Base-by-base conservation (phyloP, 31 red algal species). In the Endocladia muricata region DNA sequence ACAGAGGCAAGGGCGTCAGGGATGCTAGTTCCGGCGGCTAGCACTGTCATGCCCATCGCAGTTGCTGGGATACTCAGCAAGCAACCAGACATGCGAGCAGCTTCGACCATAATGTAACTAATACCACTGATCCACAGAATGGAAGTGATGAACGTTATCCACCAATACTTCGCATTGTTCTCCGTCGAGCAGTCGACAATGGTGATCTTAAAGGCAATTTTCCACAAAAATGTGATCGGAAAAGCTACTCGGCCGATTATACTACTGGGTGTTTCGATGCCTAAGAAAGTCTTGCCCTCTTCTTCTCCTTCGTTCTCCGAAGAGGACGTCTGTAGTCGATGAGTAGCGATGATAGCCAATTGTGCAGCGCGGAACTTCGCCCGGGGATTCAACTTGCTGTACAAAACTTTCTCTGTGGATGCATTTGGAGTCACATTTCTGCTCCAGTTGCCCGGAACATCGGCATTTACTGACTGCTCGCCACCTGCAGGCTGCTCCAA, bases 71-170 rank as follows among this genome's bases (percentile, higher is more conserved):
- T 88, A 30, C 74, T 65, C 37, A 94, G 49, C 37, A 94, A 57
- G 31, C 83, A 88, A 62, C 91, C 91, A 48, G 65, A 66, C 1
- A 83, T 70, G 47, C 84, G 70, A 2, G 84, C 78, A 19, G 83
- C 82, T 51, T 82, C 79, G 30, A 94, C 91, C 82, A 94, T 86
- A 13, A 81, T 78, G 44, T 79, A 94, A 49, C 77, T 83, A n/a
- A 94, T 94, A 51, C 68, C 83, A 82, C 77, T 82, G 43, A 94
- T 88, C 83, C 83, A 88, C 49, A 78, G 31, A 40, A 94, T 88
- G 23, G 83, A 87, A 23, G 55, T 15, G 23, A 81, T 19, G 48
- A 93, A 93, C 0, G 90, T 93, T 40, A 86, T 2, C 74, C 67
- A 81, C 90, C 90, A 93, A 15, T 61, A 72, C 5, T 86, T 62